A percentile compares a stretch with the other conserved stretches of the same genome.
Evolutionary conservation across 1,284 basidiomycete genomes (phyloP).

Genomic region (Rhodotorula mucilaginosa): DNA sequence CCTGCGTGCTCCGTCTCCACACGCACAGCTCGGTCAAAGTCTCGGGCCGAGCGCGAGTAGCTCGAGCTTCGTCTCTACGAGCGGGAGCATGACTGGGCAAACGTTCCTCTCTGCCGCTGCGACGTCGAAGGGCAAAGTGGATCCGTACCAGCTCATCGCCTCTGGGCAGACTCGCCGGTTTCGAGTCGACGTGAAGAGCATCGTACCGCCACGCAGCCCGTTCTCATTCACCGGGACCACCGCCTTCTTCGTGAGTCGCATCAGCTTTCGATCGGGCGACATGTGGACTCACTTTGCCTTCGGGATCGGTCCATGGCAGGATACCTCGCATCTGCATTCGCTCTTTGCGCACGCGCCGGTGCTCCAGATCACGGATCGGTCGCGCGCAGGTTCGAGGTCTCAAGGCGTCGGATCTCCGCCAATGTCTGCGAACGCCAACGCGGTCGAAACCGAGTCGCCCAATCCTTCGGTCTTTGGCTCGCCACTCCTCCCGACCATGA

Average conservation of each 20-base stretch:
- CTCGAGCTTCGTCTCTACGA: conserved; percentile 42
- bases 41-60: conserved; percentile 5
- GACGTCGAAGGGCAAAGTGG: conserved; percentile 65
- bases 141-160: conserved; percentile 87
- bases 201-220: conserved; percentile 61
- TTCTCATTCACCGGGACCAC: conserved; percentile 72
- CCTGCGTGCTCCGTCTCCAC: background rate
- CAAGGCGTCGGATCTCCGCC: background rate
- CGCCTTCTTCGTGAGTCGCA: conserved; percentile 56
- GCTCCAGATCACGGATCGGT: conserved; percentile 52
- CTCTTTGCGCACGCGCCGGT: conserved; percentile 67
- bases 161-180: conserved; percentile 70
- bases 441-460: background rate
- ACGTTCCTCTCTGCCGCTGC: conserved; percentile 32
- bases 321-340: conserved; percentile 57
- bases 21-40: background rate
- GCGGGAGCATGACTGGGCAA: background rate
- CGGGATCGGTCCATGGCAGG: conserved; percentile 4
- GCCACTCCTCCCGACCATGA: conserved; percentile 20
- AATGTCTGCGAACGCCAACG: background rate
- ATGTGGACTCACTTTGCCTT: too few species aligned
- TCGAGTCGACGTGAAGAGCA: conserved; percentile 66
- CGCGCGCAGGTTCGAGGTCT: conserved; percentile 13
- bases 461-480: conserved; percentile 19
- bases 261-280: background rate